phyloP scores from a whole-genome alignment of 371 early-diverging fungal genomes.

The Rhizopus delemar region DNA sequence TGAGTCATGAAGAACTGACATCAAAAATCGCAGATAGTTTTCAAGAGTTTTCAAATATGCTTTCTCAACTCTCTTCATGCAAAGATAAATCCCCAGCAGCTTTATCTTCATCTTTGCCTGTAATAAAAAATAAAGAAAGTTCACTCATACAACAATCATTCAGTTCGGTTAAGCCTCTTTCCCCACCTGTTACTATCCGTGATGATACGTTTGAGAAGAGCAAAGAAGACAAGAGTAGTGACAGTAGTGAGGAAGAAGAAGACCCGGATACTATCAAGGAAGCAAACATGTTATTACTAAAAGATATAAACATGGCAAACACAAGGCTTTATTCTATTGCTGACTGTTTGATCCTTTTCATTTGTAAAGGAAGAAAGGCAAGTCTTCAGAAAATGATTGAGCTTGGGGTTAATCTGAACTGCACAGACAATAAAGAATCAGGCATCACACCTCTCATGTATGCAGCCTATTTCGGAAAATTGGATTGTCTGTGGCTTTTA shows the following conservation, averaged over 20 bases:
- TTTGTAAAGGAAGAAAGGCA: constrained; percentile 24
- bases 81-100: constrained; percentile 3
- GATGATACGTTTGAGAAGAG: neutral
- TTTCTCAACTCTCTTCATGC: constrained; percentile 28
- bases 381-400: constrained; percentile 18
- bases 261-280: neutral
- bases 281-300: constrained; percentile 1
- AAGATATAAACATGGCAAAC: constrained; percentile 8
- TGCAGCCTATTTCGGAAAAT: constrained; percentile 26
- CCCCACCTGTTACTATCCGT: neutral
- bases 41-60: constrained; percentile 44
- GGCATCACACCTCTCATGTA: constrained; percentile 25
- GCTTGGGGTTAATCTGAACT: constrained; percentile 8
- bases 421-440: constrained; percentile 8
- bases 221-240: neutral
- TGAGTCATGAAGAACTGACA: constrained; percentile 35
- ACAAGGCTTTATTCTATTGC: constrained; percentile 12
- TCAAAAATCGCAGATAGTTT: constrained; percentile 46
- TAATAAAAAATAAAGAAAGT: constrained; percentile 9
- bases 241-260: neutral
- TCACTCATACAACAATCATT: neutral
- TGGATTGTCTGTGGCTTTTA: constrained; percentile 18
- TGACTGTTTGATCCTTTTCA: constrained; percentile 24
- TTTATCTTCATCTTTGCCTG: constrained; percentile 9
- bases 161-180: constrained; percentile 3